A percentile compares a stretch with the other conserved stretches of the same genome.
Evolutionary conservation across 2,329 filamentous ascomycete genomes (phyloP).

Genomic region (Spiromastix sp.): DNA sequence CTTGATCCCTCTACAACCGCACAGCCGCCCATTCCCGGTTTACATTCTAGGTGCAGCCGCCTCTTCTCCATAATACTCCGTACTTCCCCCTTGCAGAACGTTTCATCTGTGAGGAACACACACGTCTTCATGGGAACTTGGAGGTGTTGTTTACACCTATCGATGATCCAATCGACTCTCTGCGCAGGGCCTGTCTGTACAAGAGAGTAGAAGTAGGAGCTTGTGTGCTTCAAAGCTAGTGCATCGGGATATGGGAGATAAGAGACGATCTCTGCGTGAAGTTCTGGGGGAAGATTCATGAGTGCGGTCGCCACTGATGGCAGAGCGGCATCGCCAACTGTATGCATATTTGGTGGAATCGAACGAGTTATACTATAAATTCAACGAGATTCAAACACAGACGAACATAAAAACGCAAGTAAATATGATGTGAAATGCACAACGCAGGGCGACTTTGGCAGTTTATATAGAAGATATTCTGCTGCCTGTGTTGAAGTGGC

Average conservation of each 20-base stretch:
- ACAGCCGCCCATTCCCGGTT: constrained; percentile 21
- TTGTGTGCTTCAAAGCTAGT: constrained; percentile 58
- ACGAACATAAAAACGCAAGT: no score
- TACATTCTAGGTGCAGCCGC: constrained; percentile 31
- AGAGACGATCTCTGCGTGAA: constrained; percentile 53
- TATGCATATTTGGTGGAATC: no score
- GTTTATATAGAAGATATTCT: no score
- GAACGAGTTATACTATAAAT: no score
- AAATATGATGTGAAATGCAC: no score
- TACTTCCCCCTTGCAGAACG: constrained; percentile 32
- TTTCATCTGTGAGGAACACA: constrained; percentile 31
- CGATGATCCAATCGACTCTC: constrained; percentile 60
- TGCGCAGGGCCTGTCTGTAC: constrained; percentile 56
- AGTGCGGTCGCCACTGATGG: constrained; percentile 18
- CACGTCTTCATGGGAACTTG: constrained; percentile 50
- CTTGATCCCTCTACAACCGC: constrained; percentile 25
- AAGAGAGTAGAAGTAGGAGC: constrained; percentile 51
- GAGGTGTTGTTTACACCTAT: constrained; percentile 52
- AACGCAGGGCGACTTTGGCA: no score
- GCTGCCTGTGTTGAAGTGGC: no score
- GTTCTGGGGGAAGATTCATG: constrained; percentile 50
- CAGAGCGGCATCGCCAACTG: no score
- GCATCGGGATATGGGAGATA: constrained; percentile 61
- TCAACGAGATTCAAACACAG: no score
- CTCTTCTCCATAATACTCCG: constrained; percentile 31